These are phyloP conservation scores for Peronospora belbahrii DNA, from an alignment of 352 stramenopile genomes.

Conservation along the genomic window DNA sequence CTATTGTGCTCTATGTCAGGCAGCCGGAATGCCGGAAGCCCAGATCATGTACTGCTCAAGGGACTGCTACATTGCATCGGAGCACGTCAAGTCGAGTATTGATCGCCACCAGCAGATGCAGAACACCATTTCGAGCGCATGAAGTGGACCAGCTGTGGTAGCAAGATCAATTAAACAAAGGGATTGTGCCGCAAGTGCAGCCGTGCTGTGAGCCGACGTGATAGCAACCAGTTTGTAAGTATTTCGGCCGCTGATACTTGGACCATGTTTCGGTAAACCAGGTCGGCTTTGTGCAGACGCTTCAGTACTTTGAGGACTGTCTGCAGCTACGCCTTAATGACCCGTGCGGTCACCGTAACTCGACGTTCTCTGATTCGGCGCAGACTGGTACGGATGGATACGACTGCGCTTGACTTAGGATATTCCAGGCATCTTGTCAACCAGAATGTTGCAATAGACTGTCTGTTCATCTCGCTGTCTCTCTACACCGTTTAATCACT, in stretches of 20 bases:
- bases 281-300: no score
- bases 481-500: no score
- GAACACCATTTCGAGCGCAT: conserved; percentile 56
- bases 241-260: conserved; percentile 45
- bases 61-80: conserved; percentile 67
- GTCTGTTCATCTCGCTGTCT: no score
- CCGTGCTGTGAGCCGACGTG: conserved; percentile 24
- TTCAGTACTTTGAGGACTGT: no score
- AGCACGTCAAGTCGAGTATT: conserved; percentile 51
- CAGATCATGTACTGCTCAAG: conserved; percentile 76
- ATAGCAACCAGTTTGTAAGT: conserved; percentile 41
- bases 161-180: conserved; percentile 63
- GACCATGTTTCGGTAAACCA: no score
- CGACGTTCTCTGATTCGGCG: no score
- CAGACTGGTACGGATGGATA: no score
- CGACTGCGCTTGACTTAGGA: no score
- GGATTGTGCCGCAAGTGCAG: conserved; percentile 60
- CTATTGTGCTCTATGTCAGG: conserved; percentile 58
- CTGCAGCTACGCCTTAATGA: no score
- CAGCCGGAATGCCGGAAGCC: conserved; percentile 47
- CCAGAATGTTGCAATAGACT: no score
- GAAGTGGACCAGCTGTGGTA: conserved; percentile 48
- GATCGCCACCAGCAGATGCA: conserved; percentile 65
- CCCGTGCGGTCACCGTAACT: no score
- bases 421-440: no score